Evolutionary conservation across 768 basidiomycete genomes (phyloP), one percentile per base, ranked within the genome.

Genomic region (Roridomyces roridus): DNA sequence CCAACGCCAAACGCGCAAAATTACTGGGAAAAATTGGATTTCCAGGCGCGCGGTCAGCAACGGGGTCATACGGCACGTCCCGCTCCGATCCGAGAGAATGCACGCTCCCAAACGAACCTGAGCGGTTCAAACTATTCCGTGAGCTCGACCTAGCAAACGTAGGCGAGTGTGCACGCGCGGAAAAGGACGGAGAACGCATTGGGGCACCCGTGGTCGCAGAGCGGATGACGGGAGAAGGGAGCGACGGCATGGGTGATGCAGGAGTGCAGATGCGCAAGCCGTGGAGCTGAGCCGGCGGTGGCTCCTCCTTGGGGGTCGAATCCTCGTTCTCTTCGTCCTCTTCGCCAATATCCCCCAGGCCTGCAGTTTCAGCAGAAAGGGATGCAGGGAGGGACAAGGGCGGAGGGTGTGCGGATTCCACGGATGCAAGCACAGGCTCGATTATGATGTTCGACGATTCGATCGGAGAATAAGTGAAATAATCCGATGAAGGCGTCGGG

Each of bases 21-120:
- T 84, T 91, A 62, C 84, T 88, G 4, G 91, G 90, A 75, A 96
- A 96, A 7, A 94, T 73, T 14, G 92, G 92, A 61, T 86, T 83
- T 0, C 91, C 92, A 2, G 88, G 85, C 1, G 76, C 78, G 6
- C 91, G 80, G 61, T 91, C 89, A 9, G 80, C 82, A n/a, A 82
- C 73, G 4, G 78, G 71, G 66, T 84, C 75, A 64, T 85, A 83
- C 12, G 70, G 66, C 11, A 59, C 71, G 14, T 68, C 71, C 63
- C 35, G 44, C 28, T 46, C 31, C 11, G 31, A 34, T 34, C 31
- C 15, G 31, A 54, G 6, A 6, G 62, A 60, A 21, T 51, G 50
- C 31, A 42, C 25, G 46, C 57, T 44, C 6, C 57, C 47, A 44
- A 63, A 57, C 57, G 60, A 58, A 49, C 70, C 63, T 66, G 61